These are phyloP conservation scores for Cercospora beticola DNA, from an alignment of 2,329 filamentous ascomycete species.

Conservation along the genomic window DNA sequence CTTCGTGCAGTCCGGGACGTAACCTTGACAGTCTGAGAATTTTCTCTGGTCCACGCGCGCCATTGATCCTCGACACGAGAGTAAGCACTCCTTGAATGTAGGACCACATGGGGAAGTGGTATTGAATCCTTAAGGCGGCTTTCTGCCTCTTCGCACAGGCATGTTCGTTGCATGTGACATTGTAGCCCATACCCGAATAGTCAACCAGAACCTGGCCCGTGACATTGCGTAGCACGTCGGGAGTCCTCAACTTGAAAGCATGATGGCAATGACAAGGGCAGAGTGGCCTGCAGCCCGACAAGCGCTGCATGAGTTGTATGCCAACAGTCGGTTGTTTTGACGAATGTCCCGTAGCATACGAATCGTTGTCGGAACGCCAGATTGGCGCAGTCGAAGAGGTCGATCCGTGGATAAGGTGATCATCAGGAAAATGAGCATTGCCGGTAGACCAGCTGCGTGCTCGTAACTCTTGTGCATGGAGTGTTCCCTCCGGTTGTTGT, in stretches of 20 bases:
- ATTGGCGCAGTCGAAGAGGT: not conserved
- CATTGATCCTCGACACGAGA: not conserved
- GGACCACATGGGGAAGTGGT: not conserved
- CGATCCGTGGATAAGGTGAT: not conserved
- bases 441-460: not conserved
- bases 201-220: not conserved
- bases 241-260: not conserved
- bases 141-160: not conserved
- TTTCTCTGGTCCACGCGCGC: not conserved
- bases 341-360: not conserved
- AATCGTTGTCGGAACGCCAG: not conserved
- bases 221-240: not conserved
- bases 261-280: not conserved
- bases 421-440: not conserved
- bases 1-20: not conserved
- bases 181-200: not conserved
- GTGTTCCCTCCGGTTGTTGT: not conserved
- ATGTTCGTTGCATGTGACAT: not conserved
- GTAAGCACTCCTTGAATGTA: not conserved
- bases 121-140: not conserved
- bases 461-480: not conserved
- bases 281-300: not conserved
- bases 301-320: not conserved
- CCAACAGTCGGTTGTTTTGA: not conserved
- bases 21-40: not conserved